A percentile compares a stretch with the other conserved stretches of the same genome.
Evolutionary conservation across 352 stramenopile genomes (phyloP).

Genomic region (Phytophthora syringae): DNA sequence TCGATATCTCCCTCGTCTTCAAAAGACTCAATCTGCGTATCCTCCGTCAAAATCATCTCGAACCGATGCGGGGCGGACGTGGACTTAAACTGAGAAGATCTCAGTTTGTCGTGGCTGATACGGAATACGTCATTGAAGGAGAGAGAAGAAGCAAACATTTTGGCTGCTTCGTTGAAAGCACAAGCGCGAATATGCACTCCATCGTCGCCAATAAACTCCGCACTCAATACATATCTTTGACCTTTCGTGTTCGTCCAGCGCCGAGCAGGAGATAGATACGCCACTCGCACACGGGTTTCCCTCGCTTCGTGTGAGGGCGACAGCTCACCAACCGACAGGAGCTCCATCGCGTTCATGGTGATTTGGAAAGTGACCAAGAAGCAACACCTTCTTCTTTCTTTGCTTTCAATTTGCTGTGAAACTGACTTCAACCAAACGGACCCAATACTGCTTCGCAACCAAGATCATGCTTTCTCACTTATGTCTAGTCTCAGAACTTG

Average conservation of each 20-base stretch:
- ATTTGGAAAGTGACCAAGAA: background rate
- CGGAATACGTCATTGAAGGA: background rate
- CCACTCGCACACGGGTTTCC: background rate
- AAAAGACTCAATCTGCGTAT: background rate
- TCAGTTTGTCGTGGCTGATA: background rate
- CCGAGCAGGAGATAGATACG: background rate
- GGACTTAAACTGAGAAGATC: background rate
- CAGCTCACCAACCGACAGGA: background rate
- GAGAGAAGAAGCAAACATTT: background rate
- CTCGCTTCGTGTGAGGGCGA: background rate
- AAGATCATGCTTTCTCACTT: too few species aligned
- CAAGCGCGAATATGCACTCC: background rate
- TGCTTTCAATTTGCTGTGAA: too few species aligned
- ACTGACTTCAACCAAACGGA: too few species aligned
- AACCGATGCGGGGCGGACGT: background rate
- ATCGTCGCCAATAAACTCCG: background rate
- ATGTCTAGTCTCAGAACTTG: too few species aligned
- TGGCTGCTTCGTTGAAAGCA: background rate
- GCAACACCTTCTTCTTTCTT: too few species aligned
- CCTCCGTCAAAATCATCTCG: background rate
- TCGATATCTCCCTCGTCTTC: background rate
- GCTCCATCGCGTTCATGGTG: background rate
- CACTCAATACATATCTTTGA: background rate
- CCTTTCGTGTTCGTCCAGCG: background rate
- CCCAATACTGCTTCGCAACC: too few species aligned